These are phyloP conservation scores for Phytophthora syringae DNA, from an alignment of 352 stramenopile species.

Conservation along the genomic window DNA sequence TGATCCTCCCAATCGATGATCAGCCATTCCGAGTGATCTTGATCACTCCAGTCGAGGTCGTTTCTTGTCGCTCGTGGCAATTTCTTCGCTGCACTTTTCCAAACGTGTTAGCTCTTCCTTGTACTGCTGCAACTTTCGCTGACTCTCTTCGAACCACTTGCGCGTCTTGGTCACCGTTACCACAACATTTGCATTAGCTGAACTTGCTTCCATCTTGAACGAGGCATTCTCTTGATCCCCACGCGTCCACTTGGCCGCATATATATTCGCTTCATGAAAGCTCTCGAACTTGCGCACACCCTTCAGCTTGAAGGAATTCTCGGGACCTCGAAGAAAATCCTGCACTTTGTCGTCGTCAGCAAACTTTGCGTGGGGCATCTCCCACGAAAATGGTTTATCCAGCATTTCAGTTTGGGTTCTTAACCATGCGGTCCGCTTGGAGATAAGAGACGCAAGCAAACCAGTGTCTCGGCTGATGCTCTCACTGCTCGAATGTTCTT, in stretches of 20 bases:
- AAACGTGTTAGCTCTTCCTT: neutral
- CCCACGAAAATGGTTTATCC: neutral
- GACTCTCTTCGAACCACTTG: slow-evolving; percentile 1
- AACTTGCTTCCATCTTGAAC: slow-evolving; percentile 21
- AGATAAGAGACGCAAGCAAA: neutral
- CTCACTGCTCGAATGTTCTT: neutral
- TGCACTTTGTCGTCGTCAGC: neutral
- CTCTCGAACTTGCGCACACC: neutral
- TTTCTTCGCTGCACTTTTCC: neutral
- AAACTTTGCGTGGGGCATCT: neutral
- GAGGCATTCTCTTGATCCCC: slow-evolving; percentile 5
- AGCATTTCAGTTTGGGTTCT: neutral
- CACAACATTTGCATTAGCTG: neutral
- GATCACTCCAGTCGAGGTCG: no score
- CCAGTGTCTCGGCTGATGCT: neutral
- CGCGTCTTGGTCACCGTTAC: slow-evolving; percentile 18
- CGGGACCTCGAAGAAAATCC: neutral
- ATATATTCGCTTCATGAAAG: neutral
- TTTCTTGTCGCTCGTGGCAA: no score
- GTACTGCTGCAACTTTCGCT: neutral
- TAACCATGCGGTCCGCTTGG: neutral
- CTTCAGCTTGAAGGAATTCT: no score
- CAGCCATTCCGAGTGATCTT: no score
- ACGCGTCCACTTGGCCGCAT: neutral
- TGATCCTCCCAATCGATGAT: no score